A percentile compares a stretch with the other conserved stretches of the same genome.
Evolutionary conservation across 345 rosid genomes (phyloP).

Genomic region (Populus euphratica): DNA sequence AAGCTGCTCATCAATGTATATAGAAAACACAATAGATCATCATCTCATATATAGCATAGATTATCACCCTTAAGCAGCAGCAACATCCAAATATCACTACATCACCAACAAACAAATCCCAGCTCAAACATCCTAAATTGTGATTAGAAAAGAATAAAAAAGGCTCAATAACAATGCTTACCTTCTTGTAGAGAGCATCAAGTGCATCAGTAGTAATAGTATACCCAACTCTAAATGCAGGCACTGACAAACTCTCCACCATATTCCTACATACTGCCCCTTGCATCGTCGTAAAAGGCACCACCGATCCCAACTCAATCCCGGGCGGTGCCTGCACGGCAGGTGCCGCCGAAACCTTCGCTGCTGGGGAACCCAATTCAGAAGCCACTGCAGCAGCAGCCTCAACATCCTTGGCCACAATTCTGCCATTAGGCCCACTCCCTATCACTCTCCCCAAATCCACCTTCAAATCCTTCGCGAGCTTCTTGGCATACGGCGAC

Average conservation of each 20-base stretch:
- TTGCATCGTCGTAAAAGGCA: slow-evolving; percentile 91
- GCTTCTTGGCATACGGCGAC: slow-evolving; percentile 82
- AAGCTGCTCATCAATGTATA: slow-evolving; percentile 1
- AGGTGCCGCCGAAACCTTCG: slow-evolving; percentile 6
- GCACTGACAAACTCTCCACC: slow-evolving; percentile 81
- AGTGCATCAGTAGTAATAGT: slow-evolving; percentile 74
- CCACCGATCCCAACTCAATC: slow-evolving; percentile 33
- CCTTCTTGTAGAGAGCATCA: slow-evolving; percentile 91
- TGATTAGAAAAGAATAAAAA: neutral
- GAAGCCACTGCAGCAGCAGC: slow-evolving; percentile 43
- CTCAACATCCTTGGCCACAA: slow-evolving; percentile 94
- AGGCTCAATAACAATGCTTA: slow-evolving; percentile 8
- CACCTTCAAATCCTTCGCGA: slow-evolving; percentile 80
- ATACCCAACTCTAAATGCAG: slow-evolving; percentile 88
- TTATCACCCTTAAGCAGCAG: neutral
- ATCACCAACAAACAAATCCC: neutral
- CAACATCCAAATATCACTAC: neutral
- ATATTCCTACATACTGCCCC: slow-evolving; percentile 78
- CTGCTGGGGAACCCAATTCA: slow-evolving; percentile 6
- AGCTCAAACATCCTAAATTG: neutral
- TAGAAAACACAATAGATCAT: neutral
- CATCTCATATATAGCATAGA: neutral
- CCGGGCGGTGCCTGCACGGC: slow-evolving; percentile 15
- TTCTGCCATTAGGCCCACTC: slow-evolving; percentile 89
- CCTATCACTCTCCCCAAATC: slow-evolving; percentile 61